A percentile compares a stretch with the other conserved stretches of the same genome.
These are phyloP conservation scores for Obelidium mucronatum DNA, from an alignment of 192 early-diverging fungal genomes.

Conservation along the genomic window DNA sequence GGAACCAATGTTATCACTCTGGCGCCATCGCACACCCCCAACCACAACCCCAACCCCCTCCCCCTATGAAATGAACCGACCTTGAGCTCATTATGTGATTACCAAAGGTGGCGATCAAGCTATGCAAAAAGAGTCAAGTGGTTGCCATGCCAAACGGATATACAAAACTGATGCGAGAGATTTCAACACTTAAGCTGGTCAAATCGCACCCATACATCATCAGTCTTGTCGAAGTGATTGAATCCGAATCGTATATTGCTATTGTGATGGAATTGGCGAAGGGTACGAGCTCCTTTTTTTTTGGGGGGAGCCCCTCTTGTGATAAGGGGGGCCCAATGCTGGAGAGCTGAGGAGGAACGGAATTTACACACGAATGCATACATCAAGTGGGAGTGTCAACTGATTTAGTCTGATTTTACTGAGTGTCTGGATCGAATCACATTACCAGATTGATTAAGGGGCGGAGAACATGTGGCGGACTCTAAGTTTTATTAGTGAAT, in stretches of 20 bases:
- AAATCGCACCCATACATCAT: conserved; percentile 85
- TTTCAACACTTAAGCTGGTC: conserved; percentile 85
- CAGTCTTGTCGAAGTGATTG: conserved; percentile 92
- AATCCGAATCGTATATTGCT: conserved; percentile 95
- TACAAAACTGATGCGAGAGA: conserved; percentile 94
- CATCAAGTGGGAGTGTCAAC: too few species aligned
- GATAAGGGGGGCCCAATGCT: too few species aligned
- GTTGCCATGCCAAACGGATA: conserved; percentile 73
- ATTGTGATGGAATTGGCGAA: conserved; percentile 86
- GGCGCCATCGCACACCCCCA: too few species aligned
- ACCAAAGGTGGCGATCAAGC: conserved; percentile 87
- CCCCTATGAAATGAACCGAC: background rate
- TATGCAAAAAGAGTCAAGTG: conserved; percentile 92
- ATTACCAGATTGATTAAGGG: background rate
- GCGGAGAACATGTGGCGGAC: background rate
- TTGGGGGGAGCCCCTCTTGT: too few species aligned
- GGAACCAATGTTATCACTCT: too few species aligned
- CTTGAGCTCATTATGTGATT: background rate
- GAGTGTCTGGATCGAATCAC: too few species aligned
- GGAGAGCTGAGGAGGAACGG: too few species aligned
- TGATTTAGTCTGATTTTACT: too few species aligned
- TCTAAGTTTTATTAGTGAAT: too few species aligned
- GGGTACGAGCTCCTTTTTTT: background rate
- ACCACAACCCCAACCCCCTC: background rate
- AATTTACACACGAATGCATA: too few species aligned